Evolutionary conservation across 371 early-diverging fungal species (phyloP), one percentile per base, ranked within the genome.

Genomic region (Mucor irregularis): DNA sequence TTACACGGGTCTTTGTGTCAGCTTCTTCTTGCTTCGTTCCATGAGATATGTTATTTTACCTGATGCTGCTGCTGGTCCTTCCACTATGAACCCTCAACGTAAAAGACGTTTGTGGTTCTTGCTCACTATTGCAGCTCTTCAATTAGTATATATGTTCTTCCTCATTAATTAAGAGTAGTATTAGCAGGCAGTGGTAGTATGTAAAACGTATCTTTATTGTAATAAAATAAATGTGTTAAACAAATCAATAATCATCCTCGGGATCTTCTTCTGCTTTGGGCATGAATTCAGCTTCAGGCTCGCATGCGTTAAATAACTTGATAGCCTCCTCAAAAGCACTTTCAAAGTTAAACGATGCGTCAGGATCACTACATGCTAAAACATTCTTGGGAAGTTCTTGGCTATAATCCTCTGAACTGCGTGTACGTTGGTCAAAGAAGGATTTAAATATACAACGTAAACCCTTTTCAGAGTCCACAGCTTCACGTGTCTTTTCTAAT

Each of bases 21-120:
- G 90, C 14, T 96, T 96, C 54, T 64, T 73, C 46, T 61, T 75
- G 87, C 68, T 96, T 55, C 87, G 97, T 45, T 91, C 94, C 4
- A 76, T 97, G 77, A 85, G 91, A 57, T 88, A 94, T 68, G 86
- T 94, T 22, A 87, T 96, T 37, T 76, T 96, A 40, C 96, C 96
- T 13, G 96, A 95, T 55, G 73, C 90, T 0, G 75, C 88, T 14
- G 69, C 81, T 4, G 77, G 83, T 35, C 85, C 87, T n/a, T 88
- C 86, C 48, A 88, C 90, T 21, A 81, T 89, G 39, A 74, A 84
- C 19, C 87, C 92, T 49, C 86, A 89, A 48, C 84, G 93, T 33
- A 87, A 88, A 68, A 82, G 93, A 49, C 78, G 96, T 34, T 85
- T 97, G 55, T 86, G 93, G 75, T 94, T 96, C 65, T 65, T 97